A percentile compares a stretch with the other conserved stretches of the same genome.
Conservation (phyloP, 169 alveolate genomes). For the Plasmodium inui region DNA sequence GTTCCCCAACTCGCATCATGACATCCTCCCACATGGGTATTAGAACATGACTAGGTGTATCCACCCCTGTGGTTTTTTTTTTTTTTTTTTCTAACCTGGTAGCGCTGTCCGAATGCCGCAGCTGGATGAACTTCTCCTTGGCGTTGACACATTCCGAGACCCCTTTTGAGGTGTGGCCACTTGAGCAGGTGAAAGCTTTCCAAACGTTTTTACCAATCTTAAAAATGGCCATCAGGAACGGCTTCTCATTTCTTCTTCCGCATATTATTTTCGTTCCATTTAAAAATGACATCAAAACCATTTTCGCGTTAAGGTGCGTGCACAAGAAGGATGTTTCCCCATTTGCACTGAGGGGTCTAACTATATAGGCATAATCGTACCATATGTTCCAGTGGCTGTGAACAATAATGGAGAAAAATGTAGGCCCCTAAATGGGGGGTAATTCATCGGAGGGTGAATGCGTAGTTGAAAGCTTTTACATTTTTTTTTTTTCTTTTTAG, state of each 20-base stretch:
- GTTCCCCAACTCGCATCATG: neutral
- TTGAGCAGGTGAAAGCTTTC: constrained; percentile 18
- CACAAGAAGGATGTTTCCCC: neutral
- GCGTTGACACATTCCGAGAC: neutral
- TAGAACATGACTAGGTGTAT: neutral
- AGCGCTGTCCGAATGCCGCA: constrained; percentile 52
- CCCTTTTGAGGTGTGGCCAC: neutral
- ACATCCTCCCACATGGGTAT: neutral
- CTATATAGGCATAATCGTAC: neutral
- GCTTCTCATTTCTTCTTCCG: neutral
- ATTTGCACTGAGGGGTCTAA: neutral
- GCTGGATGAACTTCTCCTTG: constrained; percentile 37
- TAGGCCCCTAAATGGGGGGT: neutral
- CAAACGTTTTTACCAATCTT: neutral
- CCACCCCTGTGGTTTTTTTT: neutral
- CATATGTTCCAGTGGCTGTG: neutral
- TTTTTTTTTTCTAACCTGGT: constrained; percentile 29
- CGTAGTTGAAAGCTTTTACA: neutral
- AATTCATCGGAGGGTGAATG: neutral
- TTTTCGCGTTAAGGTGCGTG: constrained; percentile 18
- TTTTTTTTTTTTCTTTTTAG: neutral
- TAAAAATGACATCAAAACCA: constrained; percentile 20
- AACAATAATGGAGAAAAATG: neutral
- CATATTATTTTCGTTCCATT: constrained; percentile 29
- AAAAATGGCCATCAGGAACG: neutral